Evolutionary conservation across 2,329 filamentous ascomycete genomes (phyloP), one percentile per base, ranked within the genome.

Genomic region (Trichoderma cornu-damae): DNA sequence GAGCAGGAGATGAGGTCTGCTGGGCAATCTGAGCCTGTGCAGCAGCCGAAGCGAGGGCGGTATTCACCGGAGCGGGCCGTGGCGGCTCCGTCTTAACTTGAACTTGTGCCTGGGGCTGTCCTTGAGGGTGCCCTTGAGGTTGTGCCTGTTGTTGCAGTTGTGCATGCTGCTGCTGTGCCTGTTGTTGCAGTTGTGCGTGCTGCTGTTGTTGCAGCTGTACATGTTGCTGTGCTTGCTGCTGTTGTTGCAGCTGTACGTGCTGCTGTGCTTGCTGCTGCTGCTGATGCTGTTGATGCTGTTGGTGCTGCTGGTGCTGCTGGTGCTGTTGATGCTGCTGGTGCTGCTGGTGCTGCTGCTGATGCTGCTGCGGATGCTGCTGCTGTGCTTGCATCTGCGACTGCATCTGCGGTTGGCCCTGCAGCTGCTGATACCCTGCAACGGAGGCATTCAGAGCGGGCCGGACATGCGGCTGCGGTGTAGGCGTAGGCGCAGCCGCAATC

Each of bases 11-110:
- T 56, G 76, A 75, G 35, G 62, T 52, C 32, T 58, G 61, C 37
- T 60, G 78, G 46, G 60, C 54, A 20, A 40, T 59, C 49, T 59
- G 78, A 64, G 38, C 75, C 70, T 53, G 73, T 62, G 73, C 69
- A 11, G 71, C 67, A 3, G 75, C 71, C 35, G 64, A 62, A 32
- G 67, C 65, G 49, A 80, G 68, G 3, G 74, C 71, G 0, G 79
- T 77, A 60, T 82, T 82, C 44, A 79, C 72, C 7, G 79, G 77
- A 1, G 73, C 70, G 3, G 75, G 75, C 51, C 65, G 70, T 43
- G 66, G 68, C 38, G 66, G 71, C 54, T 72, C 72, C 46, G 68
- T 63, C 58, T 68, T 70, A 30, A 59, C 28, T 30, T 56, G 57
- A 30, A 54, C 16, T 30, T 50, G 50, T 24, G 43, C 35, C 24